Evolutionary conservation across 257 asterid species (phyloP).

Genomic region (Hygrophila difformis): DNA sequence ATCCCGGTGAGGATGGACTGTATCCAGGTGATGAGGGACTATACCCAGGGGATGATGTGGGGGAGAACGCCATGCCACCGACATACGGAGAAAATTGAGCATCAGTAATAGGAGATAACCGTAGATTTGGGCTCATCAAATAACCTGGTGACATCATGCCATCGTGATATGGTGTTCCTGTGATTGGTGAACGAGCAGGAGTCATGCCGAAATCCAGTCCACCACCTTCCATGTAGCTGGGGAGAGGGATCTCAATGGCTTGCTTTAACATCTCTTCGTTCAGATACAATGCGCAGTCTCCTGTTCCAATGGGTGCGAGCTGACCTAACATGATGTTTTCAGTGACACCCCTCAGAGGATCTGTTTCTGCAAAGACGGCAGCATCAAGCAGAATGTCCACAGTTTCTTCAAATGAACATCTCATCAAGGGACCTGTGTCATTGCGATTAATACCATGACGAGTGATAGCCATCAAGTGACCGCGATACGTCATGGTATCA

Average conservation of each 20-base stretch:
- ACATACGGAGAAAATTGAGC: conserved; percentile 91
- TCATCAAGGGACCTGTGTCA: conserved; percentile 98
- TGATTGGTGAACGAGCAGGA: conserved; percentile 79
- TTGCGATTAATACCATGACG: conserved; percentile 96
- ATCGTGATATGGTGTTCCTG: conserved; percentile 84
- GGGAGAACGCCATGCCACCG: conserved; percentile 83
- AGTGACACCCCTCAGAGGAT: conserved; percentile 85
- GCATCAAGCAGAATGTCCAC: conserved; percentile 98
- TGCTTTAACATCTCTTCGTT: conserved; percentile 93
- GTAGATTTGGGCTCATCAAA: conserved; percentile 68
- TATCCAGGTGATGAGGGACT: conserved; percentile 66
- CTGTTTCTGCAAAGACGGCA: conserved; percentile 90
- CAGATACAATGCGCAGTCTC: conserved; percentile 73
- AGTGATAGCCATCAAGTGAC: conserved; percentile 98
- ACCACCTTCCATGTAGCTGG: conserved; percentile 93
- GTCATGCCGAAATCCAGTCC: conserved; percentile 92
- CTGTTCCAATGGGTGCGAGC: conserved; percentile 98
- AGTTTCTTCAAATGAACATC: conserved; percentile 97
- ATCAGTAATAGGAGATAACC: conserved; percentile 67
- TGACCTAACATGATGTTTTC: conserved; percentile 97
- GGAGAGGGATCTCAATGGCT: conserved; percentile 83
- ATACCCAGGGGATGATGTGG: conserved; percentile 74
- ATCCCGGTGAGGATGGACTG: conserved; percentile 86
- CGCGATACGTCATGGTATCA: conserved; percentile 98
- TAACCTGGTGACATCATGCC: conserved; percentile 94